phyloP scores from a whole-genome alignment of 352 stramenopile species.

The Phytophthora pluvialis region DNA sequence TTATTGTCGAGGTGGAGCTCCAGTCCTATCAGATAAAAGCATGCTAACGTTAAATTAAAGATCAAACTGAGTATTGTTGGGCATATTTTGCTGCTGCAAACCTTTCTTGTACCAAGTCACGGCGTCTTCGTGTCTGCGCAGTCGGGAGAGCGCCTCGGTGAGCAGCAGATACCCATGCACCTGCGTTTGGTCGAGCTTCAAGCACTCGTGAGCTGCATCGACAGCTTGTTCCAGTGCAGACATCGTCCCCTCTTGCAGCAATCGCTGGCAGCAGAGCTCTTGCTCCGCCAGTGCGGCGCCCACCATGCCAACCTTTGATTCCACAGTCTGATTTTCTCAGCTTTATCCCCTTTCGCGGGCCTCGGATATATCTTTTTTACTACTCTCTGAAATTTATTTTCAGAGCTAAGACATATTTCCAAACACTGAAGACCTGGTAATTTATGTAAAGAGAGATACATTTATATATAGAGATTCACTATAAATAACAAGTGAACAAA shows the following conservation, averaged over 20 bases:
- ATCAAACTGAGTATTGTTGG: background rate
- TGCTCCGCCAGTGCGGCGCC: background rate
- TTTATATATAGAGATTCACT: too few species aligned
- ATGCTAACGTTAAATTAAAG: background rate
- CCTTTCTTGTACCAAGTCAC: slow-evolving; percentile 61
- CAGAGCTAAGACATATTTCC: too few species aligned
- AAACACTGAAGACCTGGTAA: too few species aligned
- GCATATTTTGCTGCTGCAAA: slow-evolving; percentile 6
- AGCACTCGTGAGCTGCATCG: slow-evolving; percentile 32
- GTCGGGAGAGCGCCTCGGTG: slow-evolving; percentile 39
- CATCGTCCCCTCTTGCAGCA: slow-evolving; percentile 33
- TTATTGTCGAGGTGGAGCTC: slow-evolving; percentile 41
- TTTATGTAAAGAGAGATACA: too few species aligned
- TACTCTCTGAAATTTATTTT: too few species aligned
- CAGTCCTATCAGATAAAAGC: slow-evolving; percentile 42
- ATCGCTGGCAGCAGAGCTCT: slow-evolving; percentile 32
- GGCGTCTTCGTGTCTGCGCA: slow-evolving; percentile 44
- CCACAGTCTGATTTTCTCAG: too few species aligned
- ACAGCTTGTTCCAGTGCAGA: slow-evolving; percentile 36
- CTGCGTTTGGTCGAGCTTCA: slow-evolving; percentile 31
- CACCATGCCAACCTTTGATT: too few species aligned
- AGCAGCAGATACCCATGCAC: slow-evolving; percentile 45
- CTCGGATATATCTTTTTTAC: too few species aligned
- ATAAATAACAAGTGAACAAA: too few species aligned
- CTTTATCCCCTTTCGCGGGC: too few species aligned